phyloP scores from a whole-genome alignment of 192 early-diverging fungal species.

The Cladochytrium replicatum region DNA sequence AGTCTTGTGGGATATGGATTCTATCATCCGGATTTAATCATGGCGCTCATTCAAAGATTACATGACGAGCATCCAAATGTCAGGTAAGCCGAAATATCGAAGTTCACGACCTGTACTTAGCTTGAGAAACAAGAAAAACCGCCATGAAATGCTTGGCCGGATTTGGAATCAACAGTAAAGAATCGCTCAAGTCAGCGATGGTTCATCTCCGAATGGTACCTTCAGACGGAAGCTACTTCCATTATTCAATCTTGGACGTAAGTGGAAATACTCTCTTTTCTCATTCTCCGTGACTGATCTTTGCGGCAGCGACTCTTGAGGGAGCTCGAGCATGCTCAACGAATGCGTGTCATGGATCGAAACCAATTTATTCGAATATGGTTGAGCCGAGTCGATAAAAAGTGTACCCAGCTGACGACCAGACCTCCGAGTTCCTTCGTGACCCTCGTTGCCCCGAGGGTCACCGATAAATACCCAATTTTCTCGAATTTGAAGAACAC shows the following conservation, averaged over 20 bases:
- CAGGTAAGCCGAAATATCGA: not conserved
- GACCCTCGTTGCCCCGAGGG: constrained; percentile 17
- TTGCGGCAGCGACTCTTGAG: not conserved
- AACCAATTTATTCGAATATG: no score
- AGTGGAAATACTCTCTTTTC: no score
- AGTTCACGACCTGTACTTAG: not conserved
- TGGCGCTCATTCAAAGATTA: not conserved
- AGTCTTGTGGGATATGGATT: not conserved
- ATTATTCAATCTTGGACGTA: constrained; percentile 24
- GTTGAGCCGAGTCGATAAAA: no score
- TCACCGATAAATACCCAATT: no score
- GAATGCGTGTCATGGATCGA: no score
- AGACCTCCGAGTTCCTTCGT: constrained; percentile 8
- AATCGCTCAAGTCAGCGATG: constrained; percentile 22
- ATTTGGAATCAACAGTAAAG: constrained; percentile 24
- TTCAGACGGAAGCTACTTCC: not conserved
- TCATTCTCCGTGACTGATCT: not conserved
- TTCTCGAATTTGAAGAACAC: no score
- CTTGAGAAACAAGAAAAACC: no score
- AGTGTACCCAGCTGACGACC: no score
- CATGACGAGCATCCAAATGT: not conserved
- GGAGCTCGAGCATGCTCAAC: no score
- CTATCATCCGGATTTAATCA: not conserved
- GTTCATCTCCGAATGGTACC: constrained; percentile 24
- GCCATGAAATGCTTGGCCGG: constrained; percentile 21